A percentile compares a stretch with the other conserved stretches of the same genome.
phyloP scores from a whole-genome alignment of 2,329 filamentous ascomycete species.

The Mariannaea sp. region DNA sequence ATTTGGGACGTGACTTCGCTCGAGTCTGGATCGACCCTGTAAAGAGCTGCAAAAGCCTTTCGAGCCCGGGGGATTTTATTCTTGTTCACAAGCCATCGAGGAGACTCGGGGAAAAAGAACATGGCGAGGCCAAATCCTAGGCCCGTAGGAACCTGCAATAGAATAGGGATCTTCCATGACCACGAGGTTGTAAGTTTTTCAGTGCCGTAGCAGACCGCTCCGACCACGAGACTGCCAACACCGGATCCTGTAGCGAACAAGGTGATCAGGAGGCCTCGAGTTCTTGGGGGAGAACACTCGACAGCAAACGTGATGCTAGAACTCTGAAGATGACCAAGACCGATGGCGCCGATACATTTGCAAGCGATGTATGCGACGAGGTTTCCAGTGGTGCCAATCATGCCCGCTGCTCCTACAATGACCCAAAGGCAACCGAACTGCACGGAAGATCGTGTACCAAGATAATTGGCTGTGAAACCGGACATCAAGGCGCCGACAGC shows the following conservation, averaged over 20 bases:
- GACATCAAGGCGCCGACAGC: not conserved
- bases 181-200: not conserved
- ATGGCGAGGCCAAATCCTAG: not conserved
- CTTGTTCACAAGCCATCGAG: conserved; percentile 4
- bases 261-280: conserved; percentile 3
- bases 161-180: conserved; percentile 4
- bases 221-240: conserved; percentile 1
- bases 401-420: not conserved
- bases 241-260: conserved; percentile 5
- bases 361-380: conserved; percentile 5
- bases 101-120: conserved; percentile 7
- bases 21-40: not conserved
- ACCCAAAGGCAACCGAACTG: not conserved
- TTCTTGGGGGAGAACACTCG: conserved; percentile 1
- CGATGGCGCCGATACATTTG: conserved; percentile 7
- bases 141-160: conserved; percentile 1
- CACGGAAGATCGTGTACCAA: not conserved
- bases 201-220: conserved; percentile 4
- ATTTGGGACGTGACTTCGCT: not conserved
- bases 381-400: conserved; percentile 1
- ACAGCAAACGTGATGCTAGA: not conserved
- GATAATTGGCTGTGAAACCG: not conserved
- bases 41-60: not conserved
- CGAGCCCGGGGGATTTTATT: not conserved
- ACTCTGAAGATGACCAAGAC: not conserved